Evolutionary conservation across 2,329 filamentous ascomycete genomes (phyloP), one percentile per base, ranked within the genome.

Genomic region (Neonectria punicea): DNA sequence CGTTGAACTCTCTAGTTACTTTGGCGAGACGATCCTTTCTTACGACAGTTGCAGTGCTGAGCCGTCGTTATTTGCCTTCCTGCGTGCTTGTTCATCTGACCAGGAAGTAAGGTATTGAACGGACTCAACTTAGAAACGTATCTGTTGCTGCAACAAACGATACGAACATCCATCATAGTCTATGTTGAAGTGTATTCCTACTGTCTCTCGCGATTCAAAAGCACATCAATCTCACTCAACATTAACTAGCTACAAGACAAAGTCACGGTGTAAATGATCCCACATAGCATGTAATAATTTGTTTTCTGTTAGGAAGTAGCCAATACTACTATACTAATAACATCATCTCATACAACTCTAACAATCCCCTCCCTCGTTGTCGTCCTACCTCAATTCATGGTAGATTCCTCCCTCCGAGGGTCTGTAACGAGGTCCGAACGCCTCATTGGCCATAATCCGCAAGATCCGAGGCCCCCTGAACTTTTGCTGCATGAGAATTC

Each of bases 401-500:
- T 7, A 20, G 34, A 51, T 46, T 36, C 41, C 32, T 36, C 39
- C 39, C 41, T n/a, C 34, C 36, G 53, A 39, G 47, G 25, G 34
- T 50, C 47, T 41, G 41, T 30, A 41, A 36, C 9, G 34, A 39
- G 34, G 14, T 58, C 39, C 47, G 7, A 47, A 58, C 39, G 46
- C 39, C 47, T 30, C 30, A 22, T 18, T 47, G 39, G 47, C 20
- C 47, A 9, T 16, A 53, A 53, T 41, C 44, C 25, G 36, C 28
- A 32, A 47, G 30, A 53, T 47, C 13, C 20, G 47, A 41, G 43
- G 39, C 47, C 53, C 30, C 39, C 47, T 47, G 16, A 53, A 63
- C 47, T 63, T 63, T 59, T 63, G 25, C 41, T 41, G 50, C 61
- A 50, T 46, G 61, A 30, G 43, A 59, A 64, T 50, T 51, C 55